Evolutionary conservation across 352 stramenopile genomes (phyloP).

Genomic region (Thraustotheca clavata): DNA sequence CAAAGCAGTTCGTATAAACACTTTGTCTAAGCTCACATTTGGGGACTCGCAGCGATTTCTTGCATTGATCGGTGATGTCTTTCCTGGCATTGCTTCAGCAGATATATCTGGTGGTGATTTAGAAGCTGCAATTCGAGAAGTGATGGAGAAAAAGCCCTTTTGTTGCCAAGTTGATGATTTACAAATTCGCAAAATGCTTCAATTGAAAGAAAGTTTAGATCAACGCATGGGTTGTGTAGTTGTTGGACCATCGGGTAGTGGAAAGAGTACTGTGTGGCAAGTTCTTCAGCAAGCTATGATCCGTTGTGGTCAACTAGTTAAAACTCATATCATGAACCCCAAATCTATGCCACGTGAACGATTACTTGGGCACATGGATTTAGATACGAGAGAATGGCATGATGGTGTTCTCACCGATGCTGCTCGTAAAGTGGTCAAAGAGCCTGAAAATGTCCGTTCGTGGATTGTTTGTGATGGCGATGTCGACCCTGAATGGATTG

Average conservation of each 20-base stretch:
- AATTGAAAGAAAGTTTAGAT: conserved; percentile 92
- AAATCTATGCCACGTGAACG: conserved; percentile 91
- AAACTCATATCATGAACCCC: conserved; percentile 94
- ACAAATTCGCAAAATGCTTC: conserved; percentile 93
- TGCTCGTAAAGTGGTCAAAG: conserved; percentile 86
- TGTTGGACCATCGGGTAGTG: conserved; percentile 87
- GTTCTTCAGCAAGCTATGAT: conserved; percentile 86
- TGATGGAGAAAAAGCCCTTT: conserved; percentile 87
- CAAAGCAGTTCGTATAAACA: conserved; percentile 94
- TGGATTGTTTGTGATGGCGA: conserved; percentile 96
- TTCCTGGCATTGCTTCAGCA: conserved; percentile 76
- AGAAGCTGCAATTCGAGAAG: conserved; percentile 74
- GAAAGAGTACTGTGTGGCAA: conserved; percentile 92
- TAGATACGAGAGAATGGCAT: conserved; percentile 93
- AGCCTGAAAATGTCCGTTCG: conserved; percentile 76
- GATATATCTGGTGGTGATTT: conserved; percentile 80
- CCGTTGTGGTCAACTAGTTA: conserved; percentile 76
- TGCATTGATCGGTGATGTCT: conserved; percentile 90
- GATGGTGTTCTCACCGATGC: conserved; percentile 92
- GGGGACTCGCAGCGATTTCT: conserved; percentile 86
- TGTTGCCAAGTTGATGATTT: conserved; percentile 81
- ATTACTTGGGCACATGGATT: conserved; percentile 90
- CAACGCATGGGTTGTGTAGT: conserved; percentile 94
- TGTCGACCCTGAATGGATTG: conserved; percentile 95
- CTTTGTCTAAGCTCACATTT: conserved; percentile 92